Evolutionary conservation across 2,329 filamentous ascomycete species (phyloP).

Genomic region (Emmonsia crescens): DNA sequence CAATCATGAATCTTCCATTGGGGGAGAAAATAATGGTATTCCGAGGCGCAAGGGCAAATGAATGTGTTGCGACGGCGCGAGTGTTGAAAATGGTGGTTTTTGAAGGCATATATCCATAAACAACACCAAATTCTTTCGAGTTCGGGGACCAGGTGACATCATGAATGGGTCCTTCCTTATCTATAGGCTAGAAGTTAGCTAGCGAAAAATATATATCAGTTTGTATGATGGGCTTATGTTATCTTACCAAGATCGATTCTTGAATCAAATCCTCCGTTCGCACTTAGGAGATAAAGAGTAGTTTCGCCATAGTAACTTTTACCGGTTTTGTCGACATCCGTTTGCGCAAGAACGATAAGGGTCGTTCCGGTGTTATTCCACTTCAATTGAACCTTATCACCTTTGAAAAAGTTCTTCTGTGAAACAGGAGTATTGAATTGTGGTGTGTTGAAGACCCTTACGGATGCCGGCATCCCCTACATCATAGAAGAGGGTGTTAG

Average conservation of each 20-base stretch:
- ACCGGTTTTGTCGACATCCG: conserved; percentile 93
- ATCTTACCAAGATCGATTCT: conserved; percentile 61
- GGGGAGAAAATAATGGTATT: conserved; percentile 96
- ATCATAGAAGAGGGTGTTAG: conserved; percentile 8
- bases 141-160: conserved; percentile 98
- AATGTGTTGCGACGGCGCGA: conserved; percentile 70
- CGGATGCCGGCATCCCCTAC: conserved; percentile 81
- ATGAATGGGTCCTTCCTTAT: conserved; percentile 96
- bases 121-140: conserved; percentile 92
- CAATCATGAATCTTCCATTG: conserved; percentile 80
- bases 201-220: neutral
- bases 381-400: conserved; percentile 96
- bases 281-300: conserved; percentile 86
- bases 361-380: conserved; percentile 92
- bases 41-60: conserved; percentile 74
- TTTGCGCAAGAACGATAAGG: conserved; percentile 89
- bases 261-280: conserved; percentile 84
- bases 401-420: conserved; percentile 99
- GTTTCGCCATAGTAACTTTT: conserved; percentile 99
- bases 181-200: conserved; percentile 30
- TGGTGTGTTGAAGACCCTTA: conserved; percentile 90
- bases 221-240: neutral
- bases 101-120: conserved; percentile 98
- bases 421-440: conserved; percentile 74
- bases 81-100: conserved; percentile 98